These are phyloP conservation scores for Torulaspora maleeae DNA, from an alignment of 805 yeast genomes.

Conservation along the genomic window DNA sequence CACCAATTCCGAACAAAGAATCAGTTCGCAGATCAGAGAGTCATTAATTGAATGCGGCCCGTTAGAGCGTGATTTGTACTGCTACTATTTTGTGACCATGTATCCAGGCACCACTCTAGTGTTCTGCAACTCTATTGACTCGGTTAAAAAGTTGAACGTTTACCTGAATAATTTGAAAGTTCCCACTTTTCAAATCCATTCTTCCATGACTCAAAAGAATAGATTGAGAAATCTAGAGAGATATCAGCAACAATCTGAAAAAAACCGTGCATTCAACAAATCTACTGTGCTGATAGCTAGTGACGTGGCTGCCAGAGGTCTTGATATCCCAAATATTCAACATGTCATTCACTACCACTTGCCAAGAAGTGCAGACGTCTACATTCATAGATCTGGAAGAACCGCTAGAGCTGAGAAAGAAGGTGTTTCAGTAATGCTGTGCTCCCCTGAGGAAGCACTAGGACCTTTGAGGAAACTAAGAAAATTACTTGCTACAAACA, in stretches of 20 bases:
- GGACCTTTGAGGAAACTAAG: conserved; percentile 80
- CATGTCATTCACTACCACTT: conserved; percentile 95
- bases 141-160: conserved; percentile 82
- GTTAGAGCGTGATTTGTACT: conserved; percentile 80
- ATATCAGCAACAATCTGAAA: conserved; percentile 51
- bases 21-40: conserved; percentile 72
- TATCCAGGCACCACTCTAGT: conserved; percentile 88
- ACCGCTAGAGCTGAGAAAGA: conserved; percentile 93
- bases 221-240: conserved; percentile 80
- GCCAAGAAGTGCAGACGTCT: conserved; percentile 90
- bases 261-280: conserved; percentile 40
- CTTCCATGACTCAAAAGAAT: conserved; percentile 93
- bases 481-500: conserved; percentile 43
- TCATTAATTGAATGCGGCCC: conserved; percentile 89
- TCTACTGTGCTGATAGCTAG: conserved; percentile 80
- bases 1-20: conserved; percentile 78
- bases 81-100: conserved; percentile 79
- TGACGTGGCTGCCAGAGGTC: conserved; percentile 97
- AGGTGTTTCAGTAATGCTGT: conserved; percentile 92
- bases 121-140: conserved; percentile 92
- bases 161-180: conserved; percentile 64
- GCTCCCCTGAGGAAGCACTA: conserved; percentile 89
- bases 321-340: conserved; percentile 84
- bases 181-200: conserved; percentile 73
- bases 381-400: conserved; percentile 94